These are phyloP conservation scores for Amylocarpus encephaloides DNA, from an alignment of 2,329 filamentous ascomycete species.

Conservation along the genomic window DNA sequence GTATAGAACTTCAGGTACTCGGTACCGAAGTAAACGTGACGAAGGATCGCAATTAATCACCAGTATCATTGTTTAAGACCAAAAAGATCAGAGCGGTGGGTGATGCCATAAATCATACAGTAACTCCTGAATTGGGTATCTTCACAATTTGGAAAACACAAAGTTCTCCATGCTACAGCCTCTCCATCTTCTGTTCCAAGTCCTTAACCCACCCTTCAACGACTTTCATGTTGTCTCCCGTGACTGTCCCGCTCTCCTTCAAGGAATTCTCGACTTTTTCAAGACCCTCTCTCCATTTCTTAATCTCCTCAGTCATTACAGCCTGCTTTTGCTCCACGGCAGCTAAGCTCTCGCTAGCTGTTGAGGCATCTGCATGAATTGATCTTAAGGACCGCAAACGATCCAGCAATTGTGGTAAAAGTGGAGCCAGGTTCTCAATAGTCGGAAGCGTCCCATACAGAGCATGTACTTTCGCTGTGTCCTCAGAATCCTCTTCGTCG, in stretches of 20 bases:
- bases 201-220: constrained; percentile 86
- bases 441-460: constrained; percentile 84
- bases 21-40: neutral
- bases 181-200: constrained; percentile 69
- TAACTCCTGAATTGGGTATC: constrained; percentile 25
- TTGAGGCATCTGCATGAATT: constrained; percentile 81
- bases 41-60: neutral
- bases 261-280: constrained; percentile 73
- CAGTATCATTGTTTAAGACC: neutral
- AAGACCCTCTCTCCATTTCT: constrained; percentile 77
- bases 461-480: constrained; percentile 81
- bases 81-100: neutral
- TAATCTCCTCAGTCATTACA: constrained; percentile 77
- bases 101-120: constrained; percentile 1
- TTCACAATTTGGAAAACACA: constrained; percentile 11
- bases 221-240: constrained; percentile 75
- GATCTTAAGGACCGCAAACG: constrained; percentile 75
- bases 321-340: constrained; percentile 72
- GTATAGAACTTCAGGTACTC: too few species aligned
- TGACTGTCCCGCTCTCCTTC: constrained; percentile 58
- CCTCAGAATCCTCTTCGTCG: constrained; percentile 56
- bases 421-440: constrained; percentile 77
- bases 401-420: constrained; percentile 80
- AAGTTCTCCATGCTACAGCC: constrained; percentile 27
- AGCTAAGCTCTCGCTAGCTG: constrained; percentile 70